Conservation (phyloP, 2,329 filamentous ascomycete genomes). For the Exophiala spinifera region DNA sequence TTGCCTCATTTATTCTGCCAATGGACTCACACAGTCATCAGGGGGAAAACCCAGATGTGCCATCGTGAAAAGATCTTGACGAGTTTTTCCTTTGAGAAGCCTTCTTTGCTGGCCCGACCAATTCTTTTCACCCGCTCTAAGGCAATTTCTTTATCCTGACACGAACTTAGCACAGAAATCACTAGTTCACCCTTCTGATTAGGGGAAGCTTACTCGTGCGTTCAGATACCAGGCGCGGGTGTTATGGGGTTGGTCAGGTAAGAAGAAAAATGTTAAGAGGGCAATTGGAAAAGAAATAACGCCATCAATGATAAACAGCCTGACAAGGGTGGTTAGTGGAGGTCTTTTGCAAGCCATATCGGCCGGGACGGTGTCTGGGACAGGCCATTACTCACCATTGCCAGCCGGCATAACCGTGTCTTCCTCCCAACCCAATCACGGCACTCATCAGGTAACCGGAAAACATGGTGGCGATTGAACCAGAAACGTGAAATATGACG, state of each 20-base stretch:
- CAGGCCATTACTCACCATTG: constrained; percentile 44
- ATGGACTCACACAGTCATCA: constrained; percentile 8
- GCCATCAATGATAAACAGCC: constrained; percentile 41
- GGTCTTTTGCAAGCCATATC: not conserved
- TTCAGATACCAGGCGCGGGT: constrained; percentile 37
- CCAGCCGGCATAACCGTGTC: constrained; percentile 52
- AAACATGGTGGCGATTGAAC: constrained; percentile 43
- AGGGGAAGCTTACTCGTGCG: constrained; percentile 14
- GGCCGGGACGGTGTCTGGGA: not conserved
- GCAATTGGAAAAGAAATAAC: constrained; percentile 44
- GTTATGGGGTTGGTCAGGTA: constrained; percentile 46
- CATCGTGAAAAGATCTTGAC: constrained; percentile 13
- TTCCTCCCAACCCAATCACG: constrained; percentile 49
- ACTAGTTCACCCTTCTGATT: not conserved
- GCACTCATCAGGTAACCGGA: constrained; percentile 55
- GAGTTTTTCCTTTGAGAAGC: constrained; percentile 8
- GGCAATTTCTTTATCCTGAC: constrained; percentile 48
- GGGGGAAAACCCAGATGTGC: constrained; percentile 18
- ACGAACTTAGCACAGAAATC: constrained; percentile 41
- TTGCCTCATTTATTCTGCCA: not conserved
- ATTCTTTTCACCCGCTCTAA: not conserved
- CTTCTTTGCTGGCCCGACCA: not conserved
- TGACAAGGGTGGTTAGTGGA: not conserved
- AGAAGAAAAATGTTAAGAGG: constrained; percentile 42
- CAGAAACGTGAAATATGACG: constrained; percentile 51